phyloP scores from a whole-genome alignment of 345 rosid genomes.

The Leavenworthia alabamica region DNA sequence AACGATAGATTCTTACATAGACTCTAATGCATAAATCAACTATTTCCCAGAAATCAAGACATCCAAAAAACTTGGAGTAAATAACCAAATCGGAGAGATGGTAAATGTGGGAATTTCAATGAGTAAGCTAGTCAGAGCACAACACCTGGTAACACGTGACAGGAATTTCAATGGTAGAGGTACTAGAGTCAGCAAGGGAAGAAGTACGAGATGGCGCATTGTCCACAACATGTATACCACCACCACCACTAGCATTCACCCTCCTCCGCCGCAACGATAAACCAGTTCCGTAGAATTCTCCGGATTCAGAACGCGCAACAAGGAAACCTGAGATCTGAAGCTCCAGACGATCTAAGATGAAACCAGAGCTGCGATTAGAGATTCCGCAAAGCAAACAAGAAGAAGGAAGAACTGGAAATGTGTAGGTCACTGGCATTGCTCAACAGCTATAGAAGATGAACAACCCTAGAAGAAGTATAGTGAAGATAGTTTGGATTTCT shows the following conservation, averaged over 20 bases:
- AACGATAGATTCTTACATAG: not conserved
- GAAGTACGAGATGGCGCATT: conserved; percentile 31
- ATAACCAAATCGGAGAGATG: not conserved
- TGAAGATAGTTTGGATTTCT: conserved; percentile 12
- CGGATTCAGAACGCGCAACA: conserved; percentile 9
- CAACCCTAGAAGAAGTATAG: conserved; percentile 27
- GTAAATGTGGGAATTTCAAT: not conserved
- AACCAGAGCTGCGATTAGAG: conserved; percentile 20
- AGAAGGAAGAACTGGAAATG: conserved; percentile 27
- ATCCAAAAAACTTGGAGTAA: not conserved
- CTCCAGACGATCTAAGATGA: conserved; percentile 16
- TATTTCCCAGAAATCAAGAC: not conserved
- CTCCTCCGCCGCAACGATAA: conserved; percentile 23
- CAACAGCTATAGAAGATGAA: not conserved
- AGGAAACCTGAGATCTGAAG: conserved; percentile 23
- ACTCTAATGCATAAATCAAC: not conserved
- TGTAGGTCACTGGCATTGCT: conserved; percentile 32
- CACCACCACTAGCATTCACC: conserved; percentile 27
- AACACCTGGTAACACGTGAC: conserved; percentile 77
- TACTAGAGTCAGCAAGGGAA: conserved; percentile 25
- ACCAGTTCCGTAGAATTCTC: conserved; percentile 17
- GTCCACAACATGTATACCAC: conserved; percentile 44
- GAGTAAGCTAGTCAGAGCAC: not conserved
- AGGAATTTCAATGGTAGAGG: conserved; percentile 46
- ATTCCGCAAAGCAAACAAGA: conserved; percentile 24